These are phyloP conservation scores for Parvularia atlantis DNA, from an alignment of 78 protist genomes.

Conservation along the genomic window DNA sequence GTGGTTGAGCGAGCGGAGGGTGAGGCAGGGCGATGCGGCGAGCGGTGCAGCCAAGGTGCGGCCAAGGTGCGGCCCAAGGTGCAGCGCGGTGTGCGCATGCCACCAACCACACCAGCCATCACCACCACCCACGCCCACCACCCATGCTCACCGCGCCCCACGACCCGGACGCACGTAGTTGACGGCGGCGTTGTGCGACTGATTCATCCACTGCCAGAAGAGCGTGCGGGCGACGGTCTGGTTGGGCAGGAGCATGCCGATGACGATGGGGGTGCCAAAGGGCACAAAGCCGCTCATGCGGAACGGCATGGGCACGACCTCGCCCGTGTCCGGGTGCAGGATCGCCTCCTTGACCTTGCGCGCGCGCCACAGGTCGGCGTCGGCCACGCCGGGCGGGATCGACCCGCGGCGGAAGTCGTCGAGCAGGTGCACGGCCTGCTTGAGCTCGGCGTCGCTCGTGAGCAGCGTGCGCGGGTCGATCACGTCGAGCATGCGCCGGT, in stretches of 20 bases:
- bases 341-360: conserved; percentile 39
- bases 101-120: no score
- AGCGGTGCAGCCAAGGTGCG: no score
- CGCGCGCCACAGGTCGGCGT: conserved; percentile 58
- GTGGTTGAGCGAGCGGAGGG: no score
- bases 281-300: conserved; percentile 29
- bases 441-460: conserved; percentile 24
- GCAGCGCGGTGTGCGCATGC: no score
- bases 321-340: conserved; percentile 67
- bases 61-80: no score
- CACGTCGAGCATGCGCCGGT: conserved; percentile 44
- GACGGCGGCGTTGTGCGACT: conserved; percentile 38
- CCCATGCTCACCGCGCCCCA: no score
- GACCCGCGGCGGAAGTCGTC: conserved; percentile 34
- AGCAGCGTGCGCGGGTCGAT: conserved; percentile 36
- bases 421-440: conserved; percentile 18
- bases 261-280: conserved; percentile 8
- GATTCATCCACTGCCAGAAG: conserved; percentile 34
- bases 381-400: conserved; percentile 12
- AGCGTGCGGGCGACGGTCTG: not conserved
- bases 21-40: no score
- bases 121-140: no score
- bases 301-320: conserved; percentile 45
- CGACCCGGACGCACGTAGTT: no score
- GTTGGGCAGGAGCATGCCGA: conserved; percentile 31